Conservation (phyloP, 148 eudicot genomes). For the Heliamphora exappendiculata region DNA sequence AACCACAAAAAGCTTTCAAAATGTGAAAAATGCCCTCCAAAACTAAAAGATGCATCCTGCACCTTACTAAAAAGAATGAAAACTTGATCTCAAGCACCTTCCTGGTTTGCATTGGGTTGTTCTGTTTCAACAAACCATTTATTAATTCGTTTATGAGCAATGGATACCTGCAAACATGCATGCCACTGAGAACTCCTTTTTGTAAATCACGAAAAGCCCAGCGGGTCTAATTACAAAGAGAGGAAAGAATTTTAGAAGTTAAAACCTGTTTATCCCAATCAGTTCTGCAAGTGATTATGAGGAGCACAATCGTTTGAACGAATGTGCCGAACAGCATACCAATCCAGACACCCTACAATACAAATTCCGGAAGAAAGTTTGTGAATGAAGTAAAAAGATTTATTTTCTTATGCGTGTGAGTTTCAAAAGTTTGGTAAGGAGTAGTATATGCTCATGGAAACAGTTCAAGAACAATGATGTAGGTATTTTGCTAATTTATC, state of each 20-base stretch:
- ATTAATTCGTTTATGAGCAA: slow-evolving; percentile 24
- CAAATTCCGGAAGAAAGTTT: not conserved
- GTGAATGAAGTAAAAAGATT: no score
- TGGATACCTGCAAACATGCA: slow-evolving; percentile 17
- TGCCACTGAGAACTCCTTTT: not conserved
- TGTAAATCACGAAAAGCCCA: not conserved
- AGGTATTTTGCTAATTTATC: no score
- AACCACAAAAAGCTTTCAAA: not conserved
- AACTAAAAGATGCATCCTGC: not conserved
- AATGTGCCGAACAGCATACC: slow-evolving; percentile 44
- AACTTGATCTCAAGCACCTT: not conserved
- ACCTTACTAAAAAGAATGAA: not conserved
- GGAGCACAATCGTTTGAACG: slow-evolving; percentile 29
- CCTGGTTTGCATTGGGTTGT: not conserved
- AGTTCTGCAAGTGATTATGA: slow-evolving; percentile 32
- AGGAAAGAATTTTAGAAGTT: not conserved
- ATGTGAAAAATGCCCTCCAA: not conserved
- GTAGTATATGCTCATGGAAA: no score
- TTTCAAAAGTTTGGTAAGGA: no score
- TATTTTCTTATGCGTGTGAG: no score
- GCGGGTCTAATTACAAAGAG: not conserved
- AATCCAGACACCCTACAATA: slow-evolving; percentile 41
- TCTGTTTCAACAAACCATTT: slow-evolving; percentile 28
- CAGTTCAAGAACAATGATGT: no score
- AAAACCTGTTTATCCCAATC: slow-evolving; percentile 46